phyloP scores from a whole-genome alignment of 345 rosid species.

The Euphorbia peplus region DNA sequence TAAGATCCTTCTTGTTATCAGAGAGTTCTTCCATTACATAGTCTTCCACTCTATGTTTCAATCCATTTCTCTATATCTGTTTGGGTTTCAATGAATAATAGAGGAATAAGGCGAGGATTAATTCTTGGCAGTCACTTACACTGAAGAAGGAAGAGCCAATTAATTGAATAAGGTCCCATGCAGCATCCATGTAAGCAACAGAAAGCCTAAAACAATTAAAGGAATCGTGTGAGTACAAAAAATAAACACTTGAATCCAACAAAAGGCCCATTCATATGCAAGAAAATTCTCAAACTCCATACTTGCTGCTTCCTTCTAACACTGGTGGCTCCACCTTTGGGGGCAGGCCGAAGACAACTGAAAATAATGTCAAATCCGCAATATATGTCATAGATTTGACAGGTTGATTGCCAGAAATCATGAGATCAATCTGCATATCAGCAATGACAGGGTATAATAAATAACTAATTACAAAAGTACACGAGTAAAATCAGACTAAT shows the following conservation, averaged over 20 bases:
- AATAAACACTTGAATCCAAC: background rate
- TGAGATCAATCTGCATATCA: slow-evolving; percentile 68
- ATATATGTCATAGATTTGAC: slow-evolving; percentile 60
- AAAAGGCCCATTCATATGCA: background rate
- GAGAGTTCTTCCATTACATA: too few species aligned
- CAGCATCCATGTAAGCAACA: slow-evolving; percentile 60
- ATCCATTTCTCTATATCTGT: too few species aligned
- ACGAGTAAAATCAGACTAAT: background rate
- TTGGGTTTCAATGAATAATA: background rate
- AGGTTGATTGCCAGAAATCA: slow-evolving; percentile 80
- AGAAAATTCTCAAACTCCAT: slow-evolving; percentile 7
- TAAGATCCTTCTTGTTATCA: too few species aligned
- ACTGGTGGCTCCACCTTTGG: slow-evolving; percentile 46
- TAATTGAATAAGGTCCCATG: slow-evolving; percentile 58
- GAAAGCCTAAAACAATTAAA: slow-evolving; percentile 45
- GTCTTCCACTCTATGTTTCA: too few species aligned
- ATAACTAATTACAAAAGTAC: slow-evolving; percentile 1
- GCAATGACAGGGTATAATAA: slow-evolving; percentile 22
- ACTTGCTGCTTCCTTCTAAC: slow-evolving; percentile 62
- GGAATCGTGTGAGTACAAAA: slow-evolving; percentile 15
- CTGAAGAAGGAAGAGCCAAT: slow-evolving; percentile 46
- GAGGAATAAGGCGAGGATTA: background rate
- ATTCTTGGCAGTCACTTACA: slow-evolving; percentile 40
- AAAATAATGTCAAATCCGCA: slow-evolving; percentile 57
- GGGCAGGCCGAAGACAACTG: slow-evolving; percentile 65